A percentile compares a stretch with the other conserved stretches of the same genome.
Conservation (phyloP, 176 grass and related monocot genomes). For the Bothriochloa decipiens region DNA sequence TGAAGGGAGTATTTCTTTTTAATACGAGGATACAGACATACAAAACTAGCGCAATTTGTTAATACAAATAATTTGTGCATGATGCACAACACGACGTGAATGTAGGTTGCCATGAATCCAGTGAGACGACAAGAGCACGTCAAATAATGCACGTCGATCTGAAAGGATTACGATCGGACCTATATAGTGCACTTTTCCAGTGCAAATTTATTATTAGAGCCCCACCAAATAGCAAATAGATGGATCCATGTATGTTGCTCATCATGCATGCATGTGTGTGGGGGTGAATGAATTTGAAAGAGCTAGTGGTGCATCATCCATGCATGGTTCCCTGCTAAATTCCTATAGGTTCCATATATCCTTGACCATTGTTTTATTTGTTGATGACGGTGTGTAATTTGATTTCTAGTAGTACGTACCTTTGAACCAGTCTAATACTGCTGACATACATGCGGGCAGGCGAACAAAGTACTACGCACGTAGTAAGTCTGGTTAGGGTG, state of each 20-base stretch:
- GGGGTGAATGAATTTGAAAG: too few species aligned
- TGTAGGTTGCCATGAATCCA: conserved; percentile 7
- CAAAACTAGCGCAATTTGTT: background rate
- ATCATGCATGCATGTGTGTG: too few species aligned
- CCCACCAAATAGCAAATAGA: background rate
- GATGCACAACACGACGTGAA: conserved; percentile 5
- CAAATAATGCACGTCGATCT: background rate
- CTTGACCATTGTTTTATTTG: background rate
- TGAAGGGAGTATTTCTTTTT: background rate
- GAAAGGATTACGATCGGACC: background rate
- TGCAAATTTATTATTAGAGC: background rate
- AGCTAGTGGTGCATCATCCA: too few species aligned
- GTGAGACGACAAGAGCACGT: background rate
- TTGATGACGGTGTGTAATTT: background rate
- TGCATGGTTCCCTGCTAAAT: too few species aligned
- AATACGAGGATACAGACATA: background rate
- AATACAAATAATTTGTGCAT: too few species aligned
- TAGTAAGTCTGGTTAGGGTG: background rate
- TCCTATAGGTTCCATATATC: too few species aligned
- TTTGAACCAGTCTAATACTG: conserved; percentile 9
- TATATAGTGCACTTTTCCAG: background rate
- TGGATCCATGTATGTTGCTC: background rate
- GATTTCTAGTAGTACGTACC: background rate
- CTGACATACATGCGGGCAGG: background rate
- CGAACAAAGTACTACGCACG: background rate